A percentile compares a stretch with the other conserved stretches of the same genome.
Evolutionary conservation across 1,284 basidiomycete species (phyloP).

Genomic region (Quambalaria eucalypti): DNA sequence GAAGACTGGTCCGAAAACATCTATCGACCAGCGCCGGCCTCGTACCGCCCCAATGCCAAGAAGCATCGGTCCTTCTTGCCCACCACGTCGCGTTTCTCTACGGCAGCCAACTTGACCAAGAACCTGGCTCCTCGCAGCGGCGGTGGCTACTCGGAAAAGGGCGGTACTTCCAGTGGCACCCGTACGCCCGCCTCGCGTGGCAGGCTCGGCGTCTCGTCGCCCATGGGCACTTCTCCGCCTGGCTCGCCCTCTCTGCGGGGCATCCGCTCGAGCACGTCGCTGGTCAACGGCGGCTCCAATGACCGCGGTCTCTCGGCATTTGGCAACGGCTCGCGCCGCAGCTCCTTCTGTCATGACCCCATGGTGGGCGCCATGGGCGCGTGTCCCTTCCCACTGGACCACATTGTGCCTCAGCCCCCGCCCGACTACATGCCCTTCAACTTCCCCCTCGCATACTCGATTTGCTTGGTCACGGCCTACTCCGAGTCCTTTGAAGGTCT

Average conservation of each 20-base stretch:
- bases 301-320: constrained; percentile 7
- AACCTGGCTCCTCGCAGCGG: constrained; percentile 23
- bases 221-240: constrained; percentile 56
- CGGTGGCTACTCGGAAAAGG: constrained; percentile 21
- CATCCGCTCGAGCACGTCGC: constrained; percentile 73
- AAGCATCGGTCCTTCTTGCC: constrained; percentile 64
- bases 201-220: constrained; percentile 26
- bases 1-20: constrained; percentile 96
- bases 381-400: constrained; percentile 74
- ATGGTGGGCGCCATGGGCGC: constrained; percentile 24
- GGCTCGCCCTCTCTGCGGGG: constrained; percentile 66
- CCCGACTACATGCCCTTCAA: constrained; percentile 88
- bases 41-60: constrained; percentile 73
- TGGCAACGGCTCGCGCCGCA: constrained; percentile 27
- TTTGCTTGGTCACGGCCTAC: constrained; percentile 95
- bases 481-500: constrained; percentile 94
- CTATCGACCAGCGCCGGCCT: constrained; percentile 81
- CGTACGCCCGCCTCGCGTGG: constrained; percentile 2
- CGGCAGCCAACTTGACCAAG: constrained; percentile 21
- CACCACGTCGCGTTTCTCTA: constrained; percentile 54
- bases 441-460: constrained; percentile 85
- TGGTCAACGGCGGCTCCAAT: constrained; percentile 44
- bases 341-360: constrained; percentile 27
- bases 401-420: constrained; percentile 86
- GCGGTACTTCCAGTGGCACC: constrained; percentile 7